Conservation (phyloP, 2,329 filamentous ascomycete genomes). For the Calonectria ilicicola region DNA sequence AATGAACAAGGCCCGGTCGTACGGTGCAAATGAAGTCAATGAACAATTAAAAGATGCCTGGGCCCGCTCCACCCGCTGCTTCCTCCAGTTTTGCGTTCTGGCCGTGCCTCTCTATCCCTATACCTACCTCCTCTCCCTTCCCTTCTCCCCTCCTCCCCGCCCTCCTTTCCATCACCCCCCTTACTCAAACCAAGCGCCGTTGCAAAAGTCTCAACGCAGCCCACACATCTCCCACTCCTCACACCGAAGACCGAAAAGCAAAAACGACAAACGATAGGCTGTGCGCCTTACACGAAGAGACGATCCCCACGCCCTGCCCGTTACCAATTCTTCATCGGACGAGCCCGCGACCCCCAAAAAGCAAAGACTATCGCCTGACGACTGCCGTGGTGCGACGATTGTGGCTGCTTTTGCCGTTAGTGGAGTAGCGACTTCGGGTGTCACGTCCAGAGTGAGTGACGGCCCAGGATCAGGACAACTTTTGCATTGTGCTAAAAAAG, state of each 20-base stretch:
- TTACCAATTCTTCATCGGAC: constrained; percentile 35
- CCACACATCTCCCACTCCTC: constrained; percentile 15
- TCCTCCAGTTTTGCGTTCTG: constrained; percentile 26
- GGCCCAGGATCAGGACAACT: constrained; percentile 36
- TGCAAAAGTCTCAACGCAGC: constrained; percentile 19
- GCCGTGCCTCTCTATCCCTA: constrained; percentile 17
- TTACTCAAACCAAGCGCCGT: constrained; percentile 10
- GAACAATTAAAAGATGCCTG: constrained; percentile 39
- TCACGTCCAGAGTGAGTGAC: constrained; percentile 40
- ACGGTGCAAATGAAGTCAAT: constrained; percentile 44
- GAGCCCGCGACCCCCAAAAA: constrained; percentile 35
- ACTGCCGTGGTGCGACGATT: constrained; percentile 40
- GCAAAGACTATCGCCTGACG: constrained; percentile 39
- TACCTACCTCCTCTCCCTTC: constrained; percentile 7
- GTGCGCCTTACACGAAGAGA: constrained; percentile 1
- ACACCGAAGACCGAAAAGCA: constrained; percentile 11
- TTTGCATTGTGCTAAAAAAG: constrained; percentile 41
- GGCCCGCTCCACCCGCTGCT: constrained; percentile 35
- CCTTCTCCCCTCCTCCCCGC: constrained; percentile 5
- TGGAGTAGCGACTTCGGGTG: constrained; percentile 31
- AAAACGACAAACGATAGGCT: constrained; percentile 26
- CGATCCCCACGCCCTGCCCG: constrained; percentile 11
- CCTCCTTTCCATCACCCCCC: constrained; percentile 12
- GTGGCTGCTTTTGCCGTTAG: constrained; percentile 32
- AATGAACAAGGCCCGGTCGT: constrained; percentile 41